Evolutionary conservation across 2,329 filamentous ascomycete genomes (phyloP).

Genomic region (Mariannaea elegans): DNA sequence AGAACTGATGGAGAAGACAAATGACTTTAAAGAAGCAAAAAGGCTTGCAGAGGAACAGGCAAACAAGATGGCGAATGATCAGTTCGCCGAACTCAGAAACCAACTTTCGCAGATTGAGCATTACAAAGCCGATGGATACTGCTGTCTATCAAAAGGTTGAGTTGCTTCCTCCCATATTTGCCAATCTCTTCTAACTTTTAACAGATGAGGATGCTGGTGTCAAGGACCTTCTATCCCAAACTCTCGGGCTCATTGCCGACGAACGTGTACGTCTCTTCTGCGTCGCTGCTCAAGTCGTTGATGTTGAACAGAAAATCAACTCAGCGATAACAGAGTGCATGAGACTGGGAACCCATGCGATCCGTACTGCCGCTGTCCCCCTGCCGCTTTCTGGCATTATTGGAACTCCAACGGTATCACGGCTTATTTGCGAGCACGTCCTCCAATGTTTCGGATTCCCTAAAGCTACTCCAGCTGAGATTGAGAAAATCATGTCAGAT

Average conservation of each 20-base stretch:
- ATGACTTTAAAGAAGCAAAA: slow-evolving; percentile 37
- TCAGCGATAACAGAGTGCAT: slow-evolving; percentile 42
- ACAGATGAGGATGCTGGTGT: slow-evolving; percentile 33
- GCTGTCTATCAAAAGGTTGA: slow-evolving; percentile 37
- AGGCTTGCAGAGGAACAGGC: slow-evolving; percentile 32
- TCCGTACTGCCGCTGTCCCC: slow-evolving; percentile 38
- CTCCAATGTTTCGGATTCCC: slow-evolving; percentile 40
- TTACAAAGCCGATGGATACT: slow-evolving; percentile 39
- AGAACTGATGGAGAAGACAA: slow-evolving; percentile 38
- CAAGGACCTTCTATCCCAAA: slow-evolving; percentile 38
- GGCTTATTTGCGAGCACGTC: slow-evolving; percentile 41
- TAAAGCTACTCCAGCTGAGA: slow-evolving; percentile 33
- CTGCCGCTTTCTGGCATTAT: slow-evolving; percentile 35
- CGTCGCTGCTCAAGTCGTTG: slow-evolving; percentile 42
- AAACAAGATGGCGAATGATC: slow-evolving; percentile 31
- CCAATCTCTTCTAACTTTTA: not conserved
- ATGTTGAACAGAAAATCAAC: slow-evolving; percentile 43
- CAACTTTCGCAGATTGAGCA: slow-evolving; percentile 38
- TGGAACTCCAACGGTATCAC: slow-evolving; percentile 37
- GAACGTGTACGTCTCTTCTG: slow-evolving; percentile 43
- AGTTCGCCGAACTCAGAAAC: slow-evolving; percentile 34
- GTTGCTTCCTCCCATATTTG: rapidly evolving
- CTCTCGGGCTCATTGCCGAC: slow-evolving; percentile 39
- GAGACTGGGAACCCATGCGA: slow-evolving; percentile 40
- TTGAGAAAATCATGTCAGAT: slow-evolving; percentile 35